Conservation (phyloP, 495 filamentous ascomycete species). For the Cetradonia linearis region DNA sequence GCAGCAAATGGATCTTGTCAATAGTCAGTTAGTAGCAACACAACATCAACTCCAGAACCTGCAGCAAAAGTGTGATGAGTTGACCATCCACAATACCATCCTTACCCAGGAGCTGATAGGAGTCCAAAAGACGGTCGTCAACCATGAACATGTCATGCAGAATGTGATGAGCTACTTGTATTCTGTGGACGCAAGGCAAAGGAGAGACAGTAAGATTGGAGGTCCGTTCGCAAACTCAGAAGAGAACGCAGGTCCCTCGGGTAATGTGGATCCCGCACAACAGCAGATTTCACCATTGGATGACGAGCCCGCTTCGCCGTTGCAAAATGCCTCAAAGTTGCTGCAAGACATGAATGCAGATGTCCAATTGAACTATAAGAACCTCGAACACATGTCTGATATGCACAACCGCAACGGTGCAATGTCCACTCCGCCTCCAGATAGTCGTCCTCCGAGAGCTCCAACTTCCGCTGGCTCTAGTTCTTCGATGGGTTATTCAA, state of each 20-base stretch:
- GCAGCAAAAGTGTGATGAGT: slow-evolving; percentile 73
- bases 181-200: slow-evolving; percentile 52
- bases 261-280: slow-evolving; percentile 24
- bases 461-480: slow-evolving; percentile 43
- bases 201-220: slow-evolving; percentile 49
- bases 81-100: slow-evolving; percentile 74
- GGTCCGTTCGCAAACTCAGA: slow-evolving; percentile 36
- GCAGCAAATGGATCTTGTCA: slow-evolving; percentile 83
- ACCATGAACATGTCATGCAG: slow-evolving; percentile 67
- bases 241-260: slow-evolving; percentile 22
- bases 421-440: slow-evolving; percentile 38
- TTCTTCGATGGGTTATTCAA: slow-evolving; percentile 41
- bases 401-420: slow-evolving; percentile 47
- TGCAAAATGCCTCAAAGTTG: slow-evolving; percentile 84
- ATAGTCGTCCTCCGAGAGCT: slow-evolving; percentile 33
- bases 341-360: slow-evolving; percentile 72
- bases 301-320: slow-evolving; percentile 68
- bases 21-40: slow-evolving; percentile 78
- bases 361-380: slow-evolving; percentile 60
- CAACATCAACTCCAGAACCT: slow-evolving; percentile 84
- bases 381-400: slow-evolving; percentile 68
- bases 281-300: slow-evolving; percentile 42
- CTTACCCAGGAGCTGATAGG: slow-evolving; percentile 80
- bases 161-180: slow-evolving; percentile 64
- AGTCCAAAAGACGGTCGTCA: slow-evolving; percentile 81